phyloP scores from a whole-genome alignment of 768 basidiomycete genomes.

The Lentinula aciculospora region DNA sequence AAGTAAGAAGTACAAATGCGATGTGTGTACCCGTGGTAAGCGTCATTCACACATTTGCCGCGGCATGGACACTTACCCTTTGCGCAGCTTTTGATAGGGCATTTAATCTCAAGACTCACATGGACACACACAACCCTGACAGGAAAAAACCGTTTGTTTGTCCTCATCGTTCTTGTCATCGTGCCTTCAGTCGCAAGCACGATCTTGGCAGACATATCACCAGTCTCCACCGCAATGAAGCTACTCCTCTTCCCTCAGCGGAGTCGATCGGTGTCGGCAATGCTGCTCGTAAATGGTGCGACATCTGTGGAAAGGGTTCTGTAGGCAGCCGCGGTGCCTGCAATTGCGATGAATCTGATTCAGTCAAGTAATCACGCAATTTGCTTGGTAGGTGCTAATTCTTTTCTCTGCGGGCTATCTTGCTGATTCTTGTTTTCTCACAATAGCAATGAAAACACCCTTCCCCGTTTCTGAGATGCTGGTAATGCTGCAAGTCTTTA shows the following conservation, averaged over 20 bases:
- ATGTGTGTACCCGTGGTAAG: slow-evolving; percentile 67
- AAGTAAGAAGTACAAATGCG: slow-evolving; percentile 75
- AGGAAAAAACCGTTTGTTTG: slow-evolving; percentile 86
- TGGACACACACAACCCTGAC: slow-evolving; percentile 89
- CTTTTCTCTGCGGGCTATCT: slow-evolving; percentile 11
- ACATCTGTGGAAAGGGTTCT: slow-evolving; percentile 66
- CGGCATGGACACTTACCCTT: slow-evolving; percentile 7
- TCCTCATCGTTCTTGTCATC: slow-evolving; percentile 76
- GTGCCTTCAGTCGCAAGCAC: slow-evolving; percentile 94
- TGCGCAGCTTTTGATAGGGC: slow-evolving; percentile 8
- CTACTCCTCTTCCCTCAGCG: slow-evolving; percentile 29
- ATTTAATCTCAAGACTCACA: slow-evolving; percentile 2
- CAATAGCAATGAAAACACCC: neutral
- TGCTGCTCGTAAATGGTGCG: slow-evolving; percentile 66
- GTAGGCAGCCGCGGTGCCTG: slow-evolving; percentile 49
- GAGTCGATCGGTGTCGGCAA: slow-evolving; percentile 63
- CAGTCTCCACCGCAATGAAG: slow-evolving; percentile 75
- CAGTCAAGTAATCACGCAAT: slow-evolving; percentile 42
- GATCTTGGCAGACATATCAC: slow-evolving; percentile 87
- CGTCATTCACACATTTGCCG: slow-evolving; percentile 6
- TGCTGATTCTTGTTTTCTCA: neutral
- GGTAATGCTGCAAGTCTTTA: slow-evolving; percentile 16
- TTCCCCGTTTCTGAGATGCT: neutral
- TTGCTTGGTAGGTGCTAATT: neutral
- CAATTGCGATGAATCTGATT: slow-evolving; percentile 43